Evolutionary conservation across 768 basidiomycete genomes (phyloP).

Genomic region (Tylopilus vinaceipallidus): DNA sequence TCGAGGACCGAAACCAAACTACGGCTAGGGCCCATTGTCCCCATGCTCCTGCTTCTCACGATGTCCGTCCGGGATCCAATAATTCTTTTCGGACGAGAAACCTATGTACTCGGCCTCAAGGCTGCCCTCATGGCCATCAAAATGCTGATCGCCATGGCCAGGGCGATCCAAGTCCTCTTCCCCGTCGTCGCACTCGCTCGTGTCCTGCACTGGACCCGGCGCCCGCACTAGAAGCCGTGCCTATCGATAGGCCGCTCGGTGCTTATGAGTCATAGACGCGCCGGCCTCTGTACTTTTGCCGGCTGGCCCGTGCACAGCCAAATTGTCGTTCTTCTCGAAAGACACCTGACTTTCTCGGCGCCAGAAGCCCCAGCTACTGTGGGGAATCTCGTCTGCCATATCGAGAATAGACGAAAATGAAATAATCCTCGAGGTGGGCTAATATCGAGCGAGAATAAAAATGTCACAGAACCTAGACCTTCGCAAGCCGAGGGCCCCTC

Average conservation of each 20-base stretch:
- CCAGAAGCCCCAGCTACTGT: slow-evolving; percentile 5
- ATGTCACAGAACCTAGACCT: neutral
- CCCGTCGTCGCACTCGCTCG: neutral
- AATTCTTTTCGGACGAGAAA: slow-evolving; percentile 3
- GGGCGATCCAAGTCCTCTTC: slow-evolving; percentile 3
- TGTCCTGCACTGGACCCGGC: slow-evolving; percentile 4
- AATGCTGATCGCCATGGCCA: slow-evolving; percentile 13
- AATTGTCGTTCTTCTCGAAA: slow-evolving; percentile 2
- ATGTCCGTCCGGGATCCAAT: neutral
- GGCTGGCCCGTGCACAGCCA: no score
- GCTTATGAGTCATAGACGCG: no score
- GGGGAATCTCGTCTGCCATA: neutral
- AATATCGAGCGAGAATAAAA: slow-evolving; percentile 1
- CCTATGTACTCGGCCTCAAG: slow-evolving; percentile 23
- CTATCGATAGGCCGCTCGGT: slow-evolving; percentile 24
- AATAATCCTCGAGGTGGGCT: neutral
- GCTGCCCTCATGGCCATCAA: slow-evolving; percentile 15
- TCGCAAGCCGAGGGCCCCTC: neutral
- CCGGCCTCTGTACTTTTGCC: neutral
- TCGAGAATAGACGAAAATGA: slow-evolving; percentile 5
- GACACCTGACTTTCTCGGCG: slow-evolving; percentile 2
- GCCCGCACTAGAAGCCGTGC: slow-evolving; percentile 4
- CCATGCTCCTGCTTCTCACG: slow-evolving; percentile 22
- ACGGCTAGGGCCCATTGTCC: slow-evolving; percentile 11
- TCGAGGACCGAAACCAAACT: slow-evolving; percentile 28